phyloP scores from a whole-genome alignment of 148 eudicot species.

The Silene conica region DNA sequence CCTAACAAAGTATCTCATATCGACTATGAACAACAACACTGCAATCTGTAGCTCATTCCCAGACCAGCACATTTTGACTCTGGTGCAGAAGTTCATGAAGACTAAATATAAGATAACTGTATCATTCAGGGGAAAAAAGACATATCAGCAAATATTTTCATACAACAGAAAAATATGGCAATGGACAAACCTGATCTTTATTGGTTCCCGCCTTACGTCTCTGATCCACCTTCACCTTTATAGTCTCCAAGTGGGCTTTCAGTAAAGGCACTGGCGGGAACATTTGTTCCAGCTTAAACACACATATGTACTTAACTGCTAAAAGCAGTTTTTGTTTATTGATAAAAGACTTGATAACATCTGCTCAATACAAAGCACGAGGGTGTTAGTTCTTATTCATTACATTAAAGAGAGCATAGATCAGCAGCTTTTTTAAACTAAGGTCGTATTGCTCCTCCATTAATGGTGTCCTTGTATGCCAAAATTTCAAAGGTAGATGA shows the following conservation, averaged over 20 bases:
- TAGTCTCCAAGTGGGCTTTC: slow-evolving; percentile 11
- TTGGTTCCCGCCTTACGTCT: slow-evolving; percentile 6
- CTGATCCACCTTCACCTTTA: slow-evolving; percentile 3
- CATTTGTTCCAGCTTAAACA: slow-evolving; percentile 15
- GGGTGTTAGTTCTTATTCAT: background rate
- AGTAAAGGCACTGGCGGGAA: slow-evolving; percentile 24
- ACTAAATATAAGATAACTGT: too few relatives aligned
- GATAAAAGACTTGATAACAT: slow-evolving; percentile 17
- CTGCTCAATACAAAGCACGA: slow-evolving; percentile 4
- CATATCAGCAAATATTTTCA: background rate
- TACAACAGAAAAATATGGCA: background rate
- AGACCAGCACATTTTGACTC: too few relatives aligned
- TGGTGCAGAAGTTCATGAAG: background rate
- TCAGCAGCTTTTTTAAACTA: background rate
- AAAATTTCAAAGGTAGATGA: too few relatives aligned
- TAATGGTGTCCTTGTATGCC: too few relatives aligned
- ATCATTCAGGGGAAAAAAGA: background rate
- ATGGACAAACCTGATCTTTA: slow-evolving; percentile 8
- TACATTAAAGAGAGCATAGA: background rate
- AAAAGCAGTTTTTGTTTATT: slow-evolving; percentile 2
- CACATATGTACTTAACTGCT: slow-evolving; percentile 27
- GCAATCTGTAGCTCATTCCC: too few relatives aligned
- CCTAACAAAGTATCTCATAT: too few relatives aligned
- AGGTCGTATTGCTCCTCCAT: too few relatives aligned
- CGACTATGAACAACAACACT: too few relatives aligned